Conservation (phyloP, 2,329 filamentous ascomycete genomes). For the Penicillium sp. region DNA sequence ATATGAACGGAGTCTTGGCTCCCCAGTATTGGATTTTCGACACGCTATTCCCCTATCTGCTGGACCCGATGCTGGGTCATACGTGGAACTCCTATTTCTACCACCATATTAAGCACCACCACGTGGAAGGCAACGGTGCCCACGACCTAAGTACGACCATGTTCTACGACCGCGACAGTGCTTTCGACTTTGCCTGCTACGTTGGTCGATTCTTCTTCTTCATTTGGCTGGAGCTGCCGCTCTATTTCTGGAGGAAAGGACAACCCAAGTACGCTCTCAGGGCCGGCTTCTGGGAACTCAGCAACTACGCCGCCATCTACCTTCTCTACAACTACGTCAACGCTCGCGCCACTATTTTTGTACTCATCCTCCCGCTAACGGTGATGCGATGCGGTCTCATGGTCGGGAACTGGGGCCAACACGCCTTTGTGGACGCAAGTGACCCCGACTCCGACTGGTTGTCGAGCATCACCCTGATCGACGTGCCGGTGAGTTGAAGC, state of each 20-base stretch:
- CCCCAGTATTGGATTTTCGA: constrained; percentile 59
- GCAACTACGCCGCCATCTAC: constrained; percentile 55
- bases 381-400: constrained; percentile 69
- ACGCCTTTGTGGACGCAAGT: constrained; percentile 72
- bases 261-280: constrained; percentile 55
- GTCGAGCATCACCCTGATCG: constrained; percentile 75
- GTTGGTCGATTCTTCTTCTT: constrained; percentile 70
- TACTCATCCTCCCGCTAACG: constrained; percentile 64
- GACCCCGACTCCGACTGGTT: constrained; percentile 75
- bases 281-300: constrained; percentile 60
- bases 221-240: constrained; percentile 70
- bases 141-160: constrained; percentile 73
- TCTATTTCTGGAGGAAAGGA: constrained; percentile 68
- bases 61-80: constrained; percentile 75
- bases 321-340: constrained; percentile 51
- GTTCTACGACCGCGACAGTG: constrained; percentile 68
- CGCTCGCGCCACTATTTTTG: constrained; percentile 59
- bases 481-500: constrained; percentile 65
- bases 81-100: constrained; percentile 85
- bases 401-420: constrained; percentile 82
- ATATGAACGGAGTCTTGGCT: constrained; percentile 66
- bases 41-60: constrained; percentile 65
- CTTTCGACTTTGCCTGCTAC: constrained; percentile 67
- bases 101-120: constrained; percentile 82
- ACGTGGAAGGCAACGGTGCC: constrained; percentile 76